Conservation (phyloP, 805 yeast species). For the Saccharomycopsis synnaedendra region DNA sequence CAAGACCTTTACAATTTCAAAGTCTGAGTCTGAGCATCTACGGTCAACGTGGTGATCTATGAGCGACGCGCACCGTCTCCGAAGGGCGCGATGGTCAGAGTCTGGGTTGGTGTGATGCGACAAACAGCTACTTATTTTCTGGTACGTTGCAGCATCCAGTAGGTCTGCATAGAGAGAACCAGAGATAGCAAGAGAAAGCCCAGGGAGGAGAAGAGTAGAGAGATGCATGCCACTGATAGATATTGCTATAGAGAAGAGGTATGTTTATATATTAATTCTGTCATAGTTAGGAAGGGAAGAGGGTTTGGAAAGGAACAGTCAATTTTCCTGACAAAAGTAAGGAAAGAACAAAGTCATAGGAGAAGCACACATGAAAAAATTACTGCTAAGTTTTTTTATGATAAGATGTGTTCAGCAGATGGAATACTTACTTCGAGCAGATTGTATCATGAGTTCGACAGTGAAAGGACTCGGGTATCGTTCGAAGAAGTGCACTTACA, state of each 20-base stretch:
- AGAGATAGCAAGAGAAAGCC: neutral
- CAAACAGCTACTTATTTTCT: constrained; percentile 7
- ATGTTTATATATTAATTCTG: neutral
- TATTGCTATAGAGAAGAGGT: neutral
- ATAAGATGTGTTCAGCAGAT: too few relatives aligned
- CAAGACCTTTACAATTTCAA: constrained; percentile 7
- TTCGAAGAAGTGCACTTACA: too few relatives aligned
- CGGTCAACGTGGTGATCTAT: neutral
- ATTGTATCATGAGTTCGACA: too few relatives aligned
- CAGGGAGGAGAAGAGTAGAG: neutral
- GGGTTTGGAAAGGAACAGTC: too few relatives aligned
- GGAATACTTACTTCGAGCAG: too few relatives aligned
- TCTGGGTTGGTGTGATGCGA: neutral
- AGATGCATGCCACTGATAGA: neutral
- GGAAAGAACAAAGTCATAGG: too few relatives aligned
- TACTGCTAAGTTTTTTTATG: too few relatives aligned
- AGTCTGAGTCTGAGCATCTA: neutral
- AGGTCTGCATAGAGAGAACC: constrained; percentile 2
- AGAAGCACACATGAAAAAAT: too few relatives aligned
- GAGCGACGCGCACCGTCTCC: neutral
- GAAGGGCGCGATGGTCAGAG: neutral
- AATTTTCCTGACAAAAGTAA: too few relatives aligned
- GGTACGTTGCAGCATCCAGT: constrained; percentile 4
- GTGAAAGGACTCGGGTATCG: too few relatives aligned
- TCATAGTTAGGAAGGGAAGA: neutral